Conservation (phyloP, 2,329 filamentous ascomycete genomes). For the Microdochium trichocladiopsis region DNA sequence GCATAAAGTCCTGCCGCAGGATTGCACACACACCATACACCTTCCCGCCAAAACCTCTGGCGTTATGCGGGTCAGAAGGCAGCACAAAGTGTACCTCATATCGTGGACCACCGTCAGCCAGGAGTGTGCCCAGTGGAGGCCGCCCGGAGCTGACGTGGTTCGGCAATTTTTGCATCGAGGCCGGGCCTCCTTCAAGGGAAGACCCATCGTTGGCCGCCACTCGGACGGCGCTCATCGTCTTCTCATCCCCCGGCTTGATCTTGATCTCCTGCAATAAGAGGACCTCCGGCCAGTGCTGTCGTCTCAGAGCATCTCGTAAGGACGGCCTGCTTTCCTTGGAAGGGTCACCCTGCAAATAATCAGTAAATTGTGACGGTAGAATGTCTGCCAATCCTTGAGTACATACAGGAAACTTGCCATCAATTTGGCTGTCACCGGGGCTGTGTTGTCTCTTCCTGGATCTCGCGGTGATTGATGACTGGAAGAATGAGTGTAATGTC, state of each 20-base stretch:
- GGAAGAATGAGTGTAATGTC: conserved; percentile 4
- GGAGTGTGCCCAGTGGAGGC: not conserved
- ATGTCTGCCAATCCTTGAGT: not conserved
- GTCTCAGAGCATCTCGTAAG: conserved; percentile 1
- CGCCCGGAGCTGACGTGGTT: not conserved
- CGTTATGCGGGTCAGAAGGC: conserved; percentile 40
- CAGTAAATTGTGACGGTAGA: not conserved
- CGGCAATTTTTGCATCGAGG: not conserved
- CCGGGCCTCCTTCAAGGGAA: not conserved
- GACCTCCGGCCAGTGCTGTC: conserved; percentile 5
- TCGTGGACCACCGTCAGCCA: conserved; percentile 18
- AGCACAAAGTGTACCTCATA: conserved; percentile 38
- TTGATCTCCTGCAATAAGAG: conserved; percentile 8
- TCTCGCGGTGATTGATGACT: conserved; percentile 34
- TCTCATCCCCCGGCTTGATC: conserved; percentile 5
- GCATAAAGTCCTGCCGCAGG: conserved; percentile 33
- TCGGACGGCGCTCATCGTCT: conserved; percentile 3
- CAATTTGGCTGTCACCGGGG: not conserved
- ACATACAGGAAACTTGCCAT: not conserved
- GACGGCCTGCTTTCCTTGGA: conserved; percentile 4
- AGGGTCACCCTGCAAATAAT: not conserved
- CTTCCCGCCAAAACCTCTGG: conserved; percentile 38
- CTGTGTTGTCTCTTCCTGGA: conserved; percentile 43
- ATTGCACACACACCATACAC: conserved; percentile 45
- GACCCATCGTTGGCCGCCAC: conserved; percentile 1